Evolutionary conservation across 2,329 filamentous ascomycete species (phyloP).

Genomic region (Verticillium nonalfalfae): DNA sequence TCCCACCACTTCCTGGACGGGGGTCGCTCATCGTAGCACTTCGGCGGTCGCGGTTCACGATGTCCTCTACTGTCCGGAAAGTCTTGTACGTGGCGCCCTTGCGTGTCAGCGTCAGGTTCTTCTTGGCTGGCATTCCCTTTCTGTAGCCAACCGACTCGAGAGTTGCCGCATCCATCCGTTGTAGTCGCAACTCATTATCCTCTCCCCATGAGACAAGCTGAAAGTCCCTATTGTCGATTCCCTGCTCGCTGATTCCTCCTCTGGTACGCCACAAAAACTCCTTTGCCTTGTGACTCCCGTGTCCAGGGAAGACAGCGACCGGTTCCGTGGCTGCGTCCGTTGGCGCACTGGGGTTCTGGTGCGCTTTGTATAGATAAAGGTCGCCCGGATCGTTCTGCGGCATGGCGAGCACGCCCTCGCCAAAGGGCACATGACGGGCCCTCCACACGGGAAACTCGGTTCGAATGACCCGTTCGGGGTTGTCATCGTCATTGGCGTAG

Average conservation of each 20-base stretch:
- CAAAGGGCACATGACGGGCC: conserved; percentile 86
- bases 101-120: conserved; percentile 68
- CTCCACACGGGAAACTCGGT: conserved; percentile 88
- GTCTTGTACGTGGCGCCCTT: conserved; percentile 80
- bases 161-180: conserved; percentile 60
- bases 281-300: conserved; percentile 66
- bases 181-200: conserved; percentile 74
- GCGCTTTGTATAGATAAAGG: conserved; percentile 75
- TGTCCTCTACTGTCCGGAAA: conserved; percentile 67
- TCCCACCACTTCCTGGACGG: conserved; percentile 36
- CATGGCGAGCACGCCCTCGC: conserved; percentile 81
- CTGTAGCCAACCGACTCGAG: conserved; percentile 66
- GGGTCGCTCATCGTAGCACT: conserved; percentile 56
- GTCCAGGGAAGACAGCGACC: conserved; percentile 53
- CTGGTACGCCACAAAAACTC: conserved; percentile 87
- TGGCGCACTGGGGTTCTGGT: conserved; percentile 37
- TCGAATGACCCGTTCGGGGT: conserved; percentile 69
- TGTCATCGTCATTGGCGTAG: conserved; percentile 54
- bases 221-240: conserved; percentile 80
- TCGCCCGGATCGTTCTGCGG: conserved; percentile 82
- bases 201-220: conserved; percentile 91
- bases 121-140: conserved; percentile 59
- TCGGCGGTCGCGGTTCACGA: conserved; percentile 49
- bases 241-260: conserved; percentile 58
- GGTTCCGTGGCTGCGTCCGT: conserved; percentile 39